These are phyloP conservation scores for Oryza coarctata DNA, from an alignment of 176 grass and related monocot species.

Conservation along the genomic window DNA sequence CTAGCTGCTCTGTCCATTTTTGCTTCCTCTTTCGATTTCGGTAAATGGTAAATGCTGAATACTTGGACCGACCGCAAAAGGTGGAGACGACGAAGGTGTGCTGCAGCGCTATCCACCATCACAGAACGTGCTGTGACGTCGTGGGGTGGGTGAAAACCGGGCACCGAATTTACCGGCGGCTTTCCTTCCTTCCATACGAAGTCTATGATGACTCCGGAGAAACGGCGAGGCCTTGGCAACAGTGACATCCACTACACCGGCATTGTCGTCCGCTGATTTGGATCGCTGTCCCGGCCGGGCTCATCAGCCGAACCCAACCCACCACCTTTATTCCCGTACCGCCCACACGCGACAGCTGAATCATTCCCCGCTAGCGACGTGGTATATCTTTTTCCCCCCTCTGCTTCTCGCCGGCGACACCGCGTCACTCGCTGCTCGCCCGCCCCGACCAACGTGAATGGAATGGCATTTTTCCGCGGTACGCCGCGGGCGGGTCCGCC, in stretches of 20 bases:
- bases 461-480: slow-evolving; percentile 24
- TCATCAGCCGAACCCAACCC: background rate
- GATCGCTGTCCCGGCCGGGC: slow-evolving; percentile 25
- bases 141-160: background rate
- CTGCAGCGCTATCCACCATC: too few species aligned
- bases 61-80: background rate
- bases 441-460: slow-evolving; percentile 29
- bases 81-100: background rate
- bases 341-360: background rate
- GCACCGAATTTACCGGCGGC: background rate
- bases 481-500: slow-evolving; percentile 21
- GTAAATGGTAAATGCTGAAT: background rate
- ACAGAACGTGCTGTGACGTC: background rate
- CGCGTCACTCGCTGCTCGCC: background rate
- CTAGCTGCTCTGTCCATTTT: background rate
- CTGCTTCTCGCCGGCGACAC: background rate
- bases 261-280: slow-evolving; percentile 13
- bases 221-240: slow-evolving; percentile 8
- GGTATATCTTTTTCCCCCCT: background rate
- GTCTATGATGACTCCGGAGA: background rate
- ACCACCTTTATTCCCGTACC: background rate
- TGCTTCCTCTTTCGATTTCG: background rate
- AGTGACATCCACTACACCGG: slow-evolving; percentile 29
- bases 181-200: slow-evolving; percentile 12
- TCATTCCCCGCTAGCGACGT: slow-evolving; percentile 18